Evolutionary conservation across 2,329 filamentous ascomycete species (phyloP).

Genomic region (Cercospora beticola): DNA sequence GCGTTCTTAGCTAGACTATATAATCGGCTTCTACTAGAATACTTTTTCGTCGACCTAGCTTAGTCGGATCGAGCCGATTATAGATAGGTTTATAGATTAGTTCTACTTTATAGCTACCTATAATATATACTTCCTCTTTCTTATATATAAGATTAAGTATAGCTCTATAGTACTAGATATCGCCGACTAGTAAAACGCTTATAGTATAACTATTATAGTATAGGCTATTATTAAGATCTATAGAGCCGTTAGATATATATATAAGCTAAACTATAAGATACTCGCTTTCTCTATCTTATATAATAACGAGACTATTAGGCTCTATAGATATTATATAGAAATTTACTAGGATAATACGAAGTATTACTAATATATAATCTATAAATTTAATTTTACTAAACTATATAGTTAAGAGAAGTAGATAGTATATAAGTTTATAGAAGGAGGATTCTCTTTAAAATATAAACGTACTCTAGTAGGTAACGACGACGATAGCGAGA

Average conservation of each 20-base stretch:
- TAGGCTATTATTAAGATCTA: constrained; percentile 27
- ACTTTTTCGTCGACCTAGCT: constrained; percentile 24
- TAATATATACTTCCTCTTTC: constrained; percentile 30
- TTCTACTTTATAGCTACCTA: constrained; percentile 37
- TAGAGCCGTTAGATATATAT: constrained; percentile 38
- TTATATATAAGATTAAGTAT: constrained; percentile 29
- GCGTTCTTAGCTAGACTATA: constrained; percentile 19
- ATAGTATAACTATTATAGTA: constrained; percentile 25
- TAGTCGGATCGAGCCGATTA: constrained; percentile 30
- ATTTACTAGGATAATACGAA: constrained; percentile 15
- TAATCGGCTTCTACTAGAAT: constrained; percentile 19
- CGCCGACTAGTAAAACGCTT: constrained; percentile 30
- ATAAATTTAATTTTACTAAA: constrained; percentile 19
- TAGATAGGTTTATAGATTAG: constrained; percentile 21
- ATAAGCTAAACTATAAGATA: constrained; percentile 19
- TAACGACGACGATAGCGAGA: too few species aligned
- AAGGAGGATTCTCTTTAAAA: too few species aligned
- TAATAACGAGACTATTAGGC: constrained; percentile 10
- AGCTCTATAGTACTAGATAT: constrained; percentile 23
- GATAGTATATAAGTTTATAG: constrained; percentile 27
- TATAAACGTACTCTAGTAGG: too few species aligned
- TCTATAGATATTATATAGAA: constrained; percentile 22
- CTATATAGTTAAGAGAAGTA: constrained; percentile 19
- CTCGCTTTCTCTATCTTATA: constrained; percentile 24
- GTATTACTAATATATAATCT: constrained; percentile 26